A percentile compares a stretch with the other conserved stretches of the same genome.
phyloP scores from a whole-genome alignment of 1,284 basidiomycete species.

The Ustilago esculenta region DNA sequence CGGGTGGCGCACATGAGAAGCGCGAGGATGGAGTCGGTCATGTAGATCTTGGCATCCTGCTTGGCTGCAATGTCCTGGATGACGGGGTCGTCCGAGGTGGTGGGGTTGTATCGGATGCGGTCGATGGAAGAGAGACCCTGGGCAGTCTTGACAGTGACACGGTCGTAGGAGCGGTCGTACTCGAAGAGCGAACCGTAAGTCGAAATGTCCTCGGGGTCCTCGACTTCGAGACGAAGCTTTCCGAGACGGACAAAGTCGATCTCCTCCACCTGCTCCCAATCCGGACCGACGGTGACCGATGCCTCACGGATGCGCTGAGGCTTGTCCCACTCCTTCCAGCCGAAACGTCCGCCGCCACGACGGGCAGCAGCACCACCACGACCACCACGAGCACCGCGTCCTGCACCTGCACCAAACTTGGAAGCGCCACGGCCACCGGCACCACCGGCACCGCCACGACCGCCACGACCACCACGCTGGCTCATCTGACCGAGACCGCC shows the following conservation, averaged over 20 bases:
- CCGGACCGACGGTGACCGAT: conserved; percentile 88
- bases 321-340: conserved; percentile 95
- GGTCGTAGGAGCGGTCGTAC: conserved; percentile 96
- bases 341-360: conserved; percentile 72
- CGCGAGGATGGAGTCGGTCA: conserved; percentile 93
- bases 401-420: conserved; percentile 51
- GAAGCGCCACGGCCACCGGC: conserved; percentile 49
- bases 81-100: conserved; percentile 91
- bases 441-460: conserved; percentile 51
- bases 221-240: conserved; percentile 89
- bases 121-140: conserved; percentile 89
- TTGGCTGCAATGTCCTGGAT: conserved; percentile 58
- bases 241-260: conserved; percentile 93
- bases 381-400: conserved; percentile 67
- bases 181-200: conserved; percentile 88
- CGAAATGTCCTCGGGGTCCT: conserved; percentile 69
- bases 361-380: conserved; percentile 54
- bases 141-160: conserved; percentile 87
- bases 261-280: conserved; percentile 95
- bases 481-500: conserved; percentile 69
- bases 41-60: conserved; percentile 83
- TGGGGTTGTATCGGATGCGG: conserved; percentile 95
- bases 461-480: conserved; percentile 62
- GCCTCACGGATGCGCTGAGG: conserved; percentile 90
- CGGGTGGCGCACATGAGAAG: conserved; percentile 95